Conservation (phyloP, 2,329 filamentous ascomycete genomes). For the Macroventuria anomochaeta region DNA sequence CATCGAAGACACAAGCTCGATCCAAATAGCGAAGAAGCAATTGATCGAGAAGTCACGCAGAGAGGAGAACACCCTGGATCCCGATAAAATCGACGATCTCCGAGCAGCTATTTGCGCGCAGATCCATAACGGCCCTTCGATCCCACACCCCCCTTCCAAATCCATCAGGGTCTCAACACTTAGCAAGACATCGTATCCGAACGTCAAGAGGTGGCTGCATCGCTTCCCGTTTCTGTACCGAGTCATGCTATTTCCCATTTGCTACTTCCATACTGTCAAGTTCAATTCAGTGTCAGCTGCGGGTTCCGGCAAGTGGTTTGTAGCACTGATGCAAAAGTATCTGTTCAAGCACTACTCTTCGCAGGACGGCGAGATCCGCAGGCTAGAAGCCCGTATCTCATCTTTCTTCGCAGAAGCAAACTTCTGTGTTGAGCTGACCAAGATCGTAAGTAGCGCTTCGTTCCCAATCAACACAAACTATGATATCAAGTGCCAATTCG, state of each 20-base stretch:
- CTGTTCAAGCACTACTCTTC: conserved; percentile 59
- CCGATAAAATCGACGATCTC: conserved; percentile 50
- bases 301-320: conserved; percentile 59
- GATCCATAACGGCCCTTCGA: conserved; percentile 56
- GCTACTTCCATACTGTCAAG: conserved; percentile 60
- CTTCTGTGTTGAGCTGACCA: conserved; percentile 58
- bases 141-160: conserved; percentile 58
- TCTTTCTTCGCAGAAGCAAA: conserved; percentile 61
- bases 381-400: conserved; percentile 56
- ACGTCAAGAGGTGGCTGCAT: conserved; percentile 55
- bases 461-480: conserved; percentile 58
- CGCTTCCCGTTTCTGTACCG: conserved; percentile 59
- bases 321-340: conserved; percentile 54
- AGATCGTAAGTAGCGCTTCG: conserved; percentile 54
- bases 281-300: conserved; percentile 59
- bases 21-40: conserved; percentile 36
- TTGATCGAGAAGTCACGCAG: conserved; percentile 34
- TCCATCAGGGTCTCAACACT: conserved; percentile 60
- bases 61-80: conserved; percentile 41
- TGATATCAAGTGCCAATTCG: conserved; percentile 56
- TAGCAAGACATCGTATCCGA: conserved; percentile 51
- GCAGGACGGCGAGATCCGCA: conserved; percentile 53
- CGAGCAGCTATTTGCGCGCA: conserved; percentile 59
- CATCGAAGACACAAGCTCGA: conserved; percentile 41
- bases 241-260: conserved; percentile 56